Conservation (phyloP, 2,329 filamentous ascomycete genomes). For the Fusarium buharicum region DNA sequence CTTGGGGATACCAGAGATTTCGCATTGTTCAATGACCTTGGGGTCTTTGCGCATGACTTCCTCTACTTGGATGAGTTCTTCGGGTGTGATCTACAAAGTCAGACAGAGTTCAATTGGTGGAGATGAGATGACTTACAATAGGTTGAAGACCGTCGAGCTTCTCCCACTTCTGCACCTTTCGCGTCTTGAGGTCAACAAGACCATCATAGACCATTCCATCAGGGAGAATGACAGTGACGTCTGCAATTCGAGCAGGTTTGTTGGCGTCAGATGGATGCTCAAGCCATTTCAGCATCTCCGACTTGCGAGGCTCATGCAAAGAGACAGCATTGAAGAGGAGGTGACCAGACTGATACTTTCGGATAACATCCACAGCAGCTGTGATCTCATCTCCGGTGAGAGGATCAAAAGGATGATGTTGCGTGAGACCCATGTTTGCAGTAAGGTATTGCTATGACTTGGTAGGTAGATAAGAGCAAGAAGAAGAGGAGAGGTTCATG, state of each 20-base stretch:
- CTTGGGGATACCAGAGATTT: conserved; percentile 79
- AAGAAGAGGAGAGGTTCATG: neutral
- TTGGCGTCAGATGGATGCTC: conserved; percentile 68
- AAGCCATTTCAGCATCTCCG: conserved; percentile 83
- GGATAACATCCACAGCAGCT: conserved; percentile 72
- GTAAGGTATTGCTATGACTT: neutral
- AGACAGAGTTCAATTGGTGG: neutral
- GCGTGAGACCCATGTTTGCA: conserved; percentile 26
- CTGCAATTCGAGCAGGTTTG: conserved; percentile 77
- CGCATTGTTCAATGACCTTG: conserved; percentile 90
- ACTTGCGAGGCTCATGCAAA: conserved; percentile 85
- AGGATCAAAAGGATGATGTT: conserved; percentile 45
- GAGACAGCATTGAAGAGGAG: conserved; percentile 89
- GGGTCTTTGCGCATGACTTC: conserved; percentile 78
- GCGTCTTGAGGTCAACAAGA: conserved; percentile 75
- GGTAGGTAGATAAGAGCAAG: neutral
- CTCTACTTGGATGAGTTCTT: conserved; percentile 86
- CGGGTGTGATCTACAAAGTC: conserved; percentile 78
- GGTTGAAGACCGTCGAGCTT: conserved; percentile 81
- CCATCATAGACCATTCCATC: conserved; percentile 86
- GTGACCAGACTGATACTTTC: conserved; percentile 70
- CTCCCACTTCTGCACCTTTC: conserved; percentile 78
- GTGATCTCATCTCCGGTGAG: conserved; percentile 75
- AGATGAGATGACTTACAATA: conserved; percentile 62
- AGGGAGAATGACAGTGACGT: conserved; percentile 83